These are phyloP conservation scores for Petunia hybrid DNA, from an alignment of 305 asterid genomes.

Conservation along the genomic window DNA sequence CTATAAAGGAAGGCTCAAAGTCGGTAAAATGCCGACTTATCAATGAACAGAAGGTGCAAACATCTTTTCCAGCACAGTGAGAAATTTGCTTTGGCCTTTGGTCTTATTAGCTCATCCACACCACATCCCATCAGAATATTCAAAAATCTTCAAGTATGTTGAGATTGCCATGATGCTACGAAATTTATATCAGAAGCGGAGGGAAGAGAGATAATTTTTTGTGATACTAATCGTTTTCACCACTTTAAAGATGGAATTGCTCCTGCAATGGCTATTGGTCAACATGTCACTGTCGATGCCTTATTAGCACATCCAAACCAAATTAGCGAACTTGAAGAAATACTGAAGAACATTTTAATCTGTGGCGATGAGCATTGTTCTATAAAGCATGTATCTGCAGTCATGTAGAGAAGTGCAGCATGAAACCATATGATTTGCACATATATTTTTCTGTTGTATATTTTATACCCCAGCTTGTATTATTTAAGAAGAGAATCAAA, in stretches of 20 bases:
- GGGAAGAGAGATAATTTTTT: slow-evolving; percentile 78
- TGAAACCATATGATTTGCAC: slow-evolving; percentile 7
- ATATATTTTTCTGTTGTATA: slow-evolving; percentile 21
- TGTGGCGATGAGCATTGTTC: background rate
- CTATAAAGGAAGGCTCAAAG: too few relatives aligned
- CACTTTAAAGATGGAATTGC: slow-evolving; percentile 76
- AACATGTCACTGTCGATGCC: background rate
- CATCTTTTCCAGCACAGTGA: slow-evolving; percentile 87
- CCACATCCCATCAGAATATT: slow-evolving; percentile 69
- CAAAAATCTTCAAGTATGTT: slow-evolving; percentile 87
- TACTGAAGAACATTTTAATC: background rate
- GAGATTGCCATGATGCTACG: slow-evolving; percentile 83
- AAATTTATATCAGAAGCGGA: slow-evolving; percentile 69
- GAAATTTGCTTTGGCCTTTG: slow-evolving; percentile 82
- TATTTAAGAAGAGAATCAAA: background rate
- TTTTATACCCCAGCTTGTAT: background rate
- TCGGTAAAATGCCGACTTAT: too few relatives aligned
- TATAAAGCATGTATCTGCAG: slow-evolving; percentile 19
- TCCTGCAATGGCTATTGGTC: slow-evolving; percentile 94
- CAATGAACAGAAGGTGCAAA: slow-evolving; percentile 67
- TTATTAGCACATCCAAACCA: background rate
- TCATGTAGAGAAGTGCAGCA: slow-evolving; percentile 24
- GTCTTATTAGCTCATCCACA: slow-evolving; percentile 71
- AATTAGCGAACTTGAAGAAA: background rate
- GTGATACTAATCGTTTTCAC: slow-evolving; percentile 92